Conservation (phyloP, 2,329 filamentous ascomycete species). For the Setomelanomma holmii region DNA sequence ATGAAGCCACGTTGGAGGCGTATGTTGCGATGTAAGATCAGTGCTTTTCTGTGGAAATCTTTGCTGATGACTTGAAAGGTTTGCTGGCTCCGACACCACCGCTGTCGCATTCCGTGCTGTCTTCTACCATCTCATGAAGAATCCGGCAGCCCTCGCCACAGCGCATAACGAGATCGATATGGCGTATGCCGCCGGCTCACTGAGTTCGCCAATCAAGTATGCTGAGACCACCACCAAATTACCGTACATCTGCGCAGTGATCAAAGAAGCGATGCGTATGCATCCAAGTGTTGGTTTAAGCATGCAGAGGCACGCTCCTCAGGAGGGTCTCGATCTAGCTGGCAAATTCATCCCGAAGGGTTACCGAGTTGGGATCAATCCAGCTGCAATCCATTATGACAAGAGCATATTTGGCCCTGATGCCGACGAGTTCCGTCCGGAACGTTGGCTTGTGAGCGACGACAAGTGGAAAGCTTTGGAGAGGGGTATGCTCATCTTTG, state of each 20-base stretch:
- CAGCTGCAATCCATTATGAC: slow-evolving; percentile 54
- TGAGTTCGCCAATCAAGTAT: slow-evolving; percentile 18
- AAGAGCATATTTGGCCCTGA: slow-evolving; percentile 49
- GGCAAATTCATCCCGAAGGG: slow-evolving; percentile 39
- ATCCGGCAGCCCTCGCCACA: slow-evolving; percentile 23
- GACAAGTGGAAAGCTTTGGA: slow-evolving; percentile 26
- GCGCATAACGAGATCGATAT: slow-evolving; percentile 24
- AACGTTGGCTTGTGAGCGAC: slow-evolving; percentile 53
- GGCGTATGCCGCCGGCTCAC: slow-evolving; percentile 8
- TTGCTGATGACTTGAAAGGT: slow-evolving; percentile 9
- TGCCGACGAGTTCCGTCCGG: slow-evolving; percentile 51
- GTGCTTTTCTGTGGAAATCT: too few species aligned
- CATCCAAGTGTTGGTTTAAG: slow-evolving; percentile 41
- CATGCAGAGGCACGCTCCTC: slow-evolving; percentile 26
- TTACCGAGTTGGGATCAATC: slow-evolving; percentile 54
- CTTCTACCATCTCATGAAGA: slow-evolving; percentile 49
- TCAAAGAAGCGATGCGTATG: slow-evolving; percentile 54
- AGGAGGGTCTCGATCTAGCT: slow-evolving; percentile 26
- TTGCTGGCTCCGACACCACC: slow-evolving; percentile 47
- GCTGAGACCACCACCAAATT: slow-evolving; percentile 26
- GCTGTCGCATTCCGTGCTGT: slow-evolving; percentile 41
- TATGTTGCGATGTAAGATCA: slow-evolving; percentile 37
- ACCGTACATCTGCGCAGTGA: slow-evolving; percentile 52
- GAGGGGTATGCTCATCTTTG: slow-evolving; percentile 47
- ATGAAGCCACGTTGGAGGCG: slow-evolving; percentile 35